A percentile compares a stretch with the other conserved stretches of the same genome.
These are phyloP conservation scores for Knoxia roxburghii DNA, from an alignment of 257 asterid species.

Conservation along the genomic window DNA sequence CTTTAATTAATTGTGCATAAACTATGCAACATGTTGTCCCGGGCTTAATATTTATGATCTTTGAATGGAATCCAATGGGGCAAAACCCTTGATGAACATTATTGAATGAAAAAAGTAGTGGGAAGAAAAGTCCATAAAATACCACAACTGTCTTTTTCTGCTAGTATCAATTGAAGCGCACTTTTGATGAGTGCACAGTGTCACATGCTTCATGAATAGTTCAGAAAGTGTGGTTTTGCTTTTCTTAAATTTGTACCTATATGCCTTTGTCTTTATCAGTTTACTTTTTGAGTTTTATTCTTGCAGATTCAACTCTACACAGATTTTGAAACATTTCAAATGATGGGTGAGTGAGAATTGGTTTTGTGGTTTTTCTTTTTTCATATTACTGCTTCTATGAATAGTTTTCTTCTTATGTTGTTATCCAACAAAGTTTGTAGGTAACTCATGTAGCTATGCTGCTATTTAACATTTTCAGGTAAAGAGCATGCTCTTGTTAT, in stretches of 20 bases:
- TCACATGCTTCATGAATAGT: neutral
- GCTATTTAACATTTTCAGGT: conserved; percentile 52
- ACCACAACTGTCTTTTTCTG: neutral
- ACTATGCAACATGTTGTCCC: neutral
- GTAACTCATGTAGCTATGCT: conserved; percentile 14
- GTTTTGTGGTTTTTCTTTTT: neutral
- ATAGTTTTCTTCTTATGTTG: neutral
- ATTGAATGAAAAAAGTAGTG: neutral
- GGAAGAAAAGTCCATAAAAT: neutral
- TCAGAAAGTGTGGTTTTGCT: neutral
- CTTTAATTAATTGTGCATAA: neutral
- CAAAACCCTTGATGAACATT: neutral
- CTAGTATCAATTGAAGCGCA: neutral
- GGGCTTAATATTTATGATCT: neutral
- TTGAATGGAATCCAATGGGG: neutral
- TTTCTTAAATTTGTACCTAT: neutral
- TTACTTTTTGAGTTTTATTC: conserved; percentile 2
- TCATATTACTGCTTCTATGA: neutral
- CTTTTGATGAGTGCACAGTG: neutral
- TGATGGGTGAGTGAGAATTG: conserved; percentile 55
- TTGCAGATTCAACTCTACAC: conserved; percentile 68
- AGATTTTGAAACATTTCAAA: conserved; percentile 58
- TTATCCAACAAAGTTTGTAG: conserved; percentile 2
- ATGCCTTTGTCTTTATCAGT: neutral
- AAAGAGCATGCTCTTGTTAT: conserved; percentile 88